Base-by-base conservation (phyloP, 441 rosid species). In the Syzygium syzygioides region DNA sequence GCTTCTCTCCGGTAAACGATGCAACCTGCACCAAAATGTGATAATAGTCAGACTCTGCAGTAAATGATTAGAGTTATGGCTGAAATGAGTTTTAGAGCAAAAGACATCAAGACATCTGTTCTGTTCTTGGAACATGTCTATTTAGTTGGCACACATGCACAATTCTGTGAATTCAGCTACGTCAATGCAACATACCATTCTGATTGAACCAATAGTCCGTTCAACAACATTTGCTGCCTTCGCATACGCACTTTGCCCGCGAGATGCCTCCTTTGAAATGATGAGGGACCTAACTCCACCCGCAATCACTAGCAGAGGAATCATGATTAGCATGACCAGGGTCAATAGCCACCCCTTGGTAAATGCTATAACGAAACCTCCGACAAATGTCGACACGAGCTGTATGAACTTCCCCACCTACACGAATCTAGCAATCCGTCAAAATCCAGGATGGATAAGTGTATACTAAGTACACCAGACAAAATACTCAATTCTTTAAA, bases 351-450 rank as follows among this genome's bases (percentile, higher is more conserved):
- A 85, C 7, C 86, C 86, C 0, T 54, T 54, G 23, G 54, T 30
- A 34, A 85, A 85, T 20, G 86, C 48, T 30, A 85, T 56, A 25
- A n/a, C 37, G 2, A 85, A 85, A 18, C 86, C 92, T 54, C 89
- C 90, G 4, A 89, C 19, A 88, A 89, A 91, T 14, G 90, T 89
- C 28, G 87, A 15, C 23, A 64, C 52, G 4, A 91, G 86, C 55
- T 89, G 91, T 85, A 91, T 87, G 59, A 91, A 91, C 64, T 86
- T 91, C 5, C 90, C 92, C 5, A 91, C 92, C 92, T 90, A 52
- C 60, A 85, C 6, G 26, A 19, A 68, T 34, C 28, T 68, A 34
- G 48, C 79, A 68, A 19, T 19, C 26, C 26, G 26, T 68, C 7
- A 19, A 19, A 34, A 68, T 19, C 48, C 26, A 34, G 48, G 79